Percentiles rank a stretch among this genome's conserved stretches.
Evolutionary conservation across 768 basidiomycete genomes (phyloP).

Genomic region (Boletus subcaerulescens): DNA sequence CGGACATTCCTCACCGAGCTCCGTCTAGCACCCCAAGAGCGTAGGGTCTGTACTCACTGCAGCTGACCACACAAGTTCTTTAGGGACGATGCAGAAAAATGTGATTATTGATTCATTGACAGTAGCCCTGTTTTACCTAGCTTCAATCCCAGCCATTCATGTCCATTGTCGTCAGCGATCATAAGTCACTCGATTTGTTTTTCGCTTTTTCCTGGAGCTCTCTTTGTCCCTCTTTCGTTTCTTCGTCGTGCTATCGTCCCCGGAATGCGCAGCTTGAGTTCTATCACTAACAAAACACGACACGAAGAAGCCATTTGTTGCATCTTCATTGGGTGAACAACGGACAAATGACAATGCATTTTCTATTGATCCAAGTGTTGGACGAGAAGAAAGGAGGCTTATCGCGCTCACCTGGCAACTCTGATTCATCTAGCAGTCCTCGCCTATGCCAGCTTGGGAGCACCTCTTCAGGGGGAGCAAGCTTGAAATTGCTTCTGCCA

Average conservation of each 20-base stretch:
- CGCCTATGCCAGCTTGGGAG: constrained; percentile 82
- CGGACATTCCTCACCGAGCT: constrained; percentile 14
- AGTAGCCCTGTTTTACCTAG: constrained; percentile 25
- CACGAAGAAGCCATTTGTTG: constrained; percentile 97
- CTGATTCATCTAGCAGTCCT: constrained; percentile 67
- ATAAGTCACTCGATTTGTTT: constrained; percentile 1
- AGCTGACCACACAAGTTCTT: constrained; percentile 34
- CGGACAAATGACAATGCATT: constrained; percentile 63
- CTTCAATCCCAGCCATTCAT: constrained; percentile 10
- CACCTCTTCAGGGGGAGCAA: constrained; percentile 66
- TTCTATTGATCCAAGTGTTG: constrained; percentile 33
- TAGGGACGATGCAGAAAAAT: constrained; percentile 26
- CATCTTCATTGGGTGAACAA: constrained; percentile 78
- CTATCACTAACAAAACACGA: constrained; percentile 67
- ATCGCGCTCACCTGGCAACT: constrained; percentile 42
- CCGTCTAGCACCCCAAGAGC: constrained; percentile 22
- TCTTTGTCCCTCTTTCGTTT: constrained; percentile 28
- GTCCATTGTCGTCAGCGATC: neutral
- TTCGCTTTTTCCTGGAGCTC: constrained; percentile 19
- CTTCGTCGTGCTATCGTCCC: constrained; percentile 5
- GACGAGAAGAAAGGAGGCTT: neutral
- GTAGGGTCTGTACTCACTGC: constrained; percentile 34
- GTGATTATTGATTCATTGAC: constrained; percentile 31
- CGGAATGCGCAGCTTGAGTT: neutral
- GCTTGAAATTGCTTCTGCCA: constrained; percentile 50